Percentiles rank a stretch among this genome's conserved stretches.
phyloP scores from a whole-genome alignment of 805 yeast genomes.

The Nakazawaea sp. region DNA sequence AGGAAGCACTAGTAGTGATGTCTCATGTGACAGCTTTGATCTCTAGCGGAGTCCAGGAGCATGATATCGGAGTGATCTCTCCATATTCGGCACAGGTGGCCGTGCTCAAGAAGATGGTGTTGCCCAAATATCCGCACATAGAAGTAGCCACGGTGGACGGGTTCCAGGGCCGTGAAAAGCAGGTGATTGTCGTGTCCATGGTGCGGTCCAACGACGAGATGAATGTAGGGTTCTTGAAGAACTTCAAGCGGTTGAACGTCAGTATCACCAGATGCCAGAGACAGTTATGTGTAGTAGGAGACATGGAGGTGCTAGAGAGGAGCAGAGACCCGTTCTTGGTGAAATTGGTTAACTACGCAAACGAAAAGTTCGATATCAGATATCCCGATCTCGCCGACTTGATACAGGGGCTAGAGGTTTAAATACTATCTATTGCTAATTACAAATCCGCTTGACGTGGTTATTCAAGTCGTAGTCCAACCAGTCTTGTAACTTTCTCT shows the following conservation, averaged over 20 bases:
- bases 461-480: conserved; percentile 39
- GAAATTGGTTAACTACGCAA: conserved; percentile 67
- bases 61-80: conserved; percentile 75
- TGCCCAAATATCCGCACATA: conserved; percentile 31
- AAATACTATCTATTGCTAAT: background rate
- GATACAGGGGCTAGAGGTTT: background rate
- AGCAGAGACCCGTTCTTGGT: conserved; percentile 42
- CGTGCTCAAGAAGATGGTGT: conserved; percentile 39
- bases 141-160: conserved; percentile 94
- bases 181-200: conserved; percentile 69
- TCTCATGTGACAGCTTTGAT: conserved; percentile 49
- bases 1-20: conserved; percentile 60
- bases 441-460: conserved; percentile 36
- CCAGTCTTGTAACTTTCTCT: conserved; percentile 62
- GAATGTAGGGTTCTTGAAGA: conserved; percentile 79
- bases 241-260: conserved; percentile 77
- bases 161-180: conserved; percentile 94
- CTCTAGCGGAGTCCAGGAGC: conserved; percentile 42
- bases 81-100: conserved; percentile 90
- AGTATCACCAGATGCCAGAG: conserved; percentile 88
- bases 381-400: conserved; percentile 50
- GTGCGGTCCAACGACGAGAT: conserved; percentile 71
- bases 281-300: conserved; percentile 83
- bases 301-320: conserved; percentile 59
- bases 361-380: conserved; percentile 56